Base-by-base conservation (phyloP, 139 green algal species). In the Edaphochlamys debaryana region DNA sequence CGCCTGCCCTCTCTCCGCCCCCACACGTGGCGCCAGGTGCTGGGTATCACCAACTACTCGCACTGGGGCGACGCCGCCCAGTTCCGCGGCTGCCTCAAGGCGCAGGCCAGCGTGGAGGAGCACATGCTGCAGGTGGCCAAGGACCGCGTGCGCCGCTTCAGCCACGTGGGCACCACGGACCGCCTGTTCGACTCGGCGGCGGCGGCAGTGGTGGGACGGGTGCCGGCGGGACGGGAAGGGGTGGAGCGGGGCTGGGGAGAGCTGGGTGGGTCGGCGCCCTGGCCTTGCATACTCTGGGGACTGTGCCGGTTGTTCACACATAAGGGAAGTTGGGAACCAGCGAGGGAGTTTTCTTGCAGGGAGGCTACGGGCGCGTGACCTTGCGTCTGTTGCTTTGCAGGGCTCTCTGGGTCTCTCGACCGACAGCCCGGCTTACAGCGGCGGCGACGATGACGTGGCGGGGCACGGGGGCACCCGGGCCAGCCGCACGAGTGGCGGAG, bases 41-140 rank as follows among this genome's bases (percentile, higher is more conserved):
- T 98, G 34, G 95, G 95, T 50, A 68, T 96, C 32, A 98, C 94
- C 48, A 96, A 96, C 85, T 95, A 94, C 78, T 95, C 90, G 17
- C 89, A 96, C 68, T 97, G 92, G 94, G 67, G 76, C 20, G 88
- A 92, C 23, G 92, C 92, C 0, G 38, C 7, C 4, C 15, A 58
- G 19, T 84, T 97, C 79, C 86, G 95, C 5, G 20, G 48, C 32
- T 98, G 95, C 85, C 42, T 90, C 2, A 50, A 40, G 32, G 2
- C 19, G 3, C 42, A 78, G 40, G 20, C 48, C 3, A 30, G 52
- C 34, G n/a, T 79, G 3, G 48, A 68, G 19, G 40, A 84, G 22
- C 72, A 85, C 71, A 66, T 95, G 73, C 54, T 89, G 69, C 40
- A 78, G 7, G 69, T 94, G 42, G 92, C 92, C 0, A 34, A 81